These are phyloP conservation scores for Sporothrix curviconia DNA, from an alignment of 2,329 filamentous ascomycete genomes.

Conservation along the genomic window DNA sequence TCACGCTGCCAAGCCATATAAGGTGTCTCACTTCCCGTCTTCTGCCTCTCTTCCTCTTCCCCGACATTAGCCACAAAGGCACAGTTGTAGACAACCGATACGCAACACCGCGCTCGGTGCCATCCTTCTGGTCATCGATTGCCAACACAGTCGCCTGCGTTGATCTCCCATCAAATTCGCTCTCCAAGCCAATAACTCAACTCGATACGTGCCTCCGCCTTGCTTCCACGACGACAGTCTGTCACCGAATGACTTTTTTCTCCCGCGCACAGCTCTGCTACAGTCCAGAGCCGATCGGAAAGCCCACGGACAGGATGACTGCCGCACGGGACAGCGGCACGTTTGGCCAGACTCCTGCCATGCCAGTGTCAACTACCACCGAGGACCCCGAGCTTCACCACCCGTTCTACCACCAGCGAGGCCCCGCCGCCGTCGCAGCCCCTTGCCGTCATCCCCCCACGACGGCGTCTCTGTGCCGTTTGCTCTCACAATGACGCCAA, in stretches of 20 bases:
- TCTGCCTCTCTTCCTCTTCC: too few relatives aligned
- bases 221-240: background rate
- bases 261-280: conserved; percentile 3
- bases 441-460: background rate
- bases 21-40: too few relatives aligned
- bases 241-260: background rate
- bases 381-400: conserved; percentile 1
- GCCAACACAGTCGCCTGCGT: too few relatives aligned
- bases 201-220: too few relatives aligned
- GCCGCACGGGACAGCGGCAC: background rate
- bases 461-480: background rate
- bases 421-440: conserved; percentile 15
- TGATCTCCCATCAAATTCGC: background rate
- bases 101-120: too few relatives aligned
- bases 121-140: too few relatives aligned
- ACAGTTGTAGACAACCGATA: too few relatives aligned
- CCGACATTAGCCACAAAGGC: too few relatives aligned
- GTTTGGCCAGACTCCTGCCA: too few relatives aligned
- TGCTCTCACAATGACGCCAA: conserved; percentile 1
- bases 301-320: background rate
- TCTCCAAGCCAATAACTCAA: background rate
- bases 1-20: too few relatives aligned
- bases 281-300: background rate
- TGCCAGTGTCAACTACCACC: background rate
- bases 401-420: conserved; percentile 6